Conservation (phyloP, 495 filamentous ascomycete genomes). For the Talaromyces thailandensis region DNA sequence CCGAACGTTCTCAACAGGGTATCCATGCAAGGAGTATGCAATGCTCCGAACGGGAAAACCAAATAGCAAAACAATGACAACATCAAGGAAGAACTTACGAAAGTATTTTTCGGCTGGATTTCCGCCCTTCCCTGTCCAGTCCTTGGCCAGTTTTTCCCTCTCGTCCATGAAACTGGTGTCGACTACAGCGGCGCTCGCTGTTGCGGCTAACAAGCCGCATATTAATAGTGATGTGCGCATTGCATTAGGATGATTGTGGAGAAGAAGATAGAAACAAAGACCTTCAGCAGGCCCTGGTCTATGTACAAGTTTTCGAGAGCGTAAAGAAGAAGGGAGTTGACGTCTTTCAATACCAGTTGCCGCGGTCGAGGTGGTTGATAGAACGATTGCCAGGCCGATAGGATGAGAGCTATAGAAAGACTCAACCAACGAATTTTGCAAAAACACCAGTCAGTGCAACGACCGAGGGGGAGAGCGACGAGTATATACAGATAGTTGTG, state of each 20-base stretch:
- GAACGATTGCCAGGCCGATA: background rate
- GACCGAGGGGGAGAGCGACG: background rate
- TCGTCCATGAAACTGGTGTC: slow-evolving; percentile 35
- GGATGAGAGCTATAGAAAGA: background rate
- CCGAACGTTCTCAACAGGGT: slow-evolving; percentile 5
- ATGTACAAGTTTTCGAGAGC: background rate
- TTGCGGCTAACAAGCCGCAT: slow-evolving; percentile 12
- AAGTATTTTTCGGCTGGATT: slow-evolving; percentile 51
- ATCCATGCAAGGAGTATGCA: background rate
- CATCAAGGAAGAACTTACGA: slow-evolving; percentile 32
- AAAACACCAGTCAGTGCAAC: background rate
- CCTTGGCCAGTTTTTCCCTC: slow-evolving; percentile 31
- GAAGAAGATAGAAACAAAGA: background rate
- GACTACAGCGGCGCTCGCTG: slow-evolving; percentile 6
- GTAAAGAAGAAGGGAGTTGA: background rate
- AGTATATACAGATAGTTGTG: background rate
- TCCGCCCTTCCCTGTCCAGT: slow-evolving; percentile 35
- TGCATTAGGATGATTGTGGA: background rate
- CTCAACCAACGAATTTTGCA: background rate
- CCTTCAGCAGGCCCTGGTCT: background rate
- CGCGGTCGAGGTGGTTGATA: background rate
- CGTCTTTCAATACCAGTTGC: background rate
- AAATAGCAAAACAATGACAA: background rate
- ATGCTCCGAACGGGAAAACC: background rate
- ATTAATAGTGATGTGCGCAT: slow-evolving; percentile 8